These are phyloP conservation scores for Nothophytophthora sp. DNA, from an alignment of 352 stramenopile genomes.

Conservation along the genomic window DNA sequence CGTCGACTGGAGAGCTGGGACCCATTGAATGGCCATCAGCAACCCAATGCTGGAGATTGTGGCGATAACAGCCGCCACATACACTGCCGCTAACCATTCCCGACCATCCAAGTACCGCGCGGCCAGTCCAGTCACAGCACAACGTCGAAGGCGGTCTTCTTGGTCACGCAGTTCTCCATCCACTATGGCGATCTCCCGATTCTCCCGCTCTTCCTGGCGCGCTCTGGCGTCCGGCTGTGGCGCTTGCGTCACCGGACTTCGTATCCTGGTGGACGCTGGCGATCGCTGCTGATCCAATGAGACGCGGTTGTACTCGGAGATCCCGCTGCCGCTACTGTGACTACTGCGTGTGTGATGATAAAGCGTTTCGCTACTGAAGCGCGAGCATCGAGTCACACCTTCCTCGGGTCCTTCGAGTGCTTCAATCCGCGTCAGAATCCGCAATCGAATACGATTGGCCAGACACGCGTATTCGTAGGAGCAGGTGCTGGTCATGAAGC, in stretches of 20 bases:
- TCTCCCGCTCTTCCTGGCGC: slow-evolving; percentile 23
- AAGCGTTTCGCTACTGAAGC: slow-evolving; percentile 28
- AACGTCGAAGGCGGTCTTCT: slow-evolving; percentile 20
- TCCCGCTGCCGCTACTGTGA: slow-evolving; percentile 13
- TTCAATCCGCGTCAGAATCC: slow-evolving; percentile 35
- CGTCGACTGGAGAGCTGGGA: slow-evolving; percentile 30
- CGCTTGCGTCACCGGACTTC: slow-evolving; percentile 1
- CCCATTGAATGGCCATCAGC: slow-evolving; percentile 21
- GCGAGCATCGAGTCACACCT: slow-evolving; percentile 13
- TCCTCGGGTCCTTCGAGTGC: slow-evolving; percentile 28
- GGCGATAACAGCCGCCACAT: slow-evolving; percentile 24
- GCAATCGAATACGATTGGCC: slow-evolving; percentile 58
- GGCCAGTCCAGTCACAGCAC: slow-evolving; percentile 19
- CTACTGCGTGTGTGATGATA: slow-evolving; percentile 30
- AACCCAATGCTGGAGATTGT: slow-evolving; percentile 20
- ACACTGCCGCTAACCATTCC: slow-evolving; percentile 42
- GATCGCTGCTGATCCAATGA: background rate
- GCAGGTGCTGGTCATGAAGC: slow-evolving; percentile 53
- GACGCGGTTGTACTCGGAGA: background rate
- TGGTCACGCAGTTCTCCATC: slow-evolving; percentile 29
- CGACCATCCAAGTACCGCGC: slow-evolving; percentile 17
- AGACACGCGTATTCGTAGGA: slow-evolving; percentile 77
- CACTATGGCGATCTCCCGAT: slow-evolving; percentile 22
- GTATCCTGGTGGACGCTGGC: slow-evolving; percentile 15
- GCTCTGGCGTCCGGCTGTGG: slow-evolving; percentile 14